These are phyloP conservation scores for Penicillium parvum DNA, from an alignment of 495 filamentous ascomycete species.

Conservation along the genomic window DNA sequence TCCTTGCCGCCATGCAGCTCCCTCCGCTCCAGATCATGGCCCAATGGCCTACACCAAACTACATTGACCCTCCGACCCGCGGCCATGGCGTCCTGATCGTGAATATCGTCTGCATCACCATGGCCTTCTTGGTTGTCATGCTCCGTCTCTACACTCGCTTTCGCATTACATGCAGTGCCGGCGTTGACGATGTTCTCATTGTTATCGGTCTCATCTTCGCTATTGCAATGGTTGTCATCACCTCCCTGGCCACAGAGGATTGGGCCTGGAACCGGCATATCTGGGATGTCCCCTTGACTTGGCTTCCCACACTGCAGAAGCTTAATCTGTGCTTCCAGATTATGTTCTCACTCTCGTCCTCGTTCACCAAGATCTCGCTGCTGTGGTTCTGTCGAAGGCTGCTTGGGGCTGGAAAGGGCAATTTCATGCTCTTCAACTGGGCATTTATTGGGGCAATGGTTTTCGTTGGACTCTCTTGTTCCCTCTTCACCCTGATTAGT, in stretches of 20 bases:
- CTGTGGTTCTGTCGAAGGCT: conserved; percentile 55
- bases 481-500: conserved; percentile 46
- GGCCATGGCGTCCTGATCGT: conserved; percentile 42
- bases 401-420: conserved; percentile 36
- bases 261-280: conserved; percentile 55
- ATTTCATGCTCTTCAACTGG: conserved; percentile 33
- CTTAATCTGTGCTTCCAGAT: conserved; percentile 50
- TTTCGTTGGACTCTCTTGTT: conserved; percentile 40
- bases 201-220: conserved; percentile 33
- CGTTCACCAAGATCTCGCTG: conserved; percentile 54
- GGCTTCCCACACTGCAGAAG: conserved; percentile 34
- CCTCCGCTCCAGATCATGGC: conserved; percentile 42
- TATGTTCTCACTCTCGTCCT: conserved; percentile 49
- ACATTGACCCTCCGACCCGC: conserved; percentile 47
- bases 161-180: conserved; percentile 41
- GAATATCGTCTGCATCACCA: conserved; percentile 31
- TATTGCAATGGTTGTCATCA: conserved; percentile 42
- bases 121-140: conserved; percentile 38
- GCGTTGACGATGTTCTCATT: conserved; percentile 47
- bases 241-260: conserved; percentile 36
- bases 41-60: conserved; percentile 55
- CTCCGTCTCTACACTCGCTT: conserved; percentile 49
- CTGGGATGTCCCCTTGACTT: conserved; percentile 44
- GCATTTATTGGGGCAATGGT: conserved; percentile 42
- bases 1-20: conserved; percentile 28